Evolutionary conservation across 306 rosid species (phyloP), one percentile per base, ranked within the genome.

Genomic region (Astragalus glycyphyllos): DNA sequence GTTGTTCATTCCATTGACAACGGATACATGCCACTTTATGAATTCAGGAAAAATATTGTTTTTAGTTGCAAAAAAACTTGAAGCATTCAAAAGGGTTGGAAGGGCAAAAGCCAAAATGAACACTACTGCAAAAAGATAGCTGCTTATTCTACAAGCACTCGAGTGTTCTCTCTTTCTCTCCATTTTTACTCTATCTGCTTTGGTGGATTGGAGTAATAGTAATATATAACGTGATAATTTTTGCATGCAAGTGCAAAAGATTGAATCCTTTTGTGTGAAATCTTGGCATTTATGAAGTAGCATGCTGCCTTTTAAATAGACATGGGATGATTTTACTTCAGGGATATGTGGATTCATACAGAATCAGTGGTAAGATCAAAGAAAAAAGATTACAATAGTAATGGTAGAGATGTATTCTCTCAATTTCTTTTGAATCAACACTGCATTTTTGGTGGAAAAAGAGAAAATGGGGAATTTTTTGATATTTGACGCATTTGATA

Each of bases 21-120:
- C 14, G 38, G 62, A 83, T 5, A 75, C 15, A 14, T 79, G 86
- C 84, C 86, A 83, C 76, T 79, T 75, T 75, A 71, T 75, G 79
- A 83, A 79, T 17, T 32, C 77, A 1, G 84, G 83, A 16, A 80
- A 80, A 13, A 80, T 0, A 7, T 56, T 37, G 6, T 75, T 77
- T 50, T 20, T 75, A 3, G 1, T 17, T 7, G 72, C 23, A 1
- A 31, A 51, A 58, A 44, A 5, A 12, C 1, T 5, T 53, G 86
- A 65, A 26, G 47, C 78, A 53, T 40, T 23, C 63, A 37, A 23
- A 37, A 44, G 29, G n/a, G 76, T 68, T 42, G 74, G 49, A 50
- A 26, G 15, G 13, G 20, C 16, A 8, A 75, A 20, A 16, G 44
- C 73, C 49, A 72, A 46, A 38, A 57, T 1, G 16, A 78, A 26